phyloP scores from a whole-genome alignment of 257 asterid genomes.

The Linderniella brevidens region DNA sequence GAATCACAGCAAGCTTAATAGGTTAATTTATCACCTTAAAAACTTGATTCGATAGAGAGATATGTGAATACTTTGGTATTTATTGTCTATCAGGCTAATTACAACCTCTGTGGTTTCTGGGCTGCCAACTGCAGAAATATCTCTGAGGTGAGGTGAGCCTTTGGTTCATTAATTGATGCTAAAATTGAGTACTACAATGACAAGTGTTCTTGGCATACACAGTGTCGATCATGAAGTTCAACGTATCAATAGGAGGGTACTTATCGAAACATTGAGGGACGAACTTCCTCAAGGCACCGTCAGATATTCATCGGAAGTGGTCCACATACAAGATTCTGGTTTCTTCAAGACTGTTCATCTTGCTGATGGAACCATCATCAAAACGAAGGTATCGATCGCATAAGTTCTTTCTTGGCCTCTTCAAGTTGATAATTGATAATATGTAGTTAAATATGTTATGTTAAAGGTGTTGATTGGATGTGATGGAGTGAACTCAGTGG shows the following conservation, averaged over 20 bases:
- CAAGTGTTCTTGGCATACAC: constrained; percentile 4
- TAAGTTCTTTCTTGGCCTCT: no score
- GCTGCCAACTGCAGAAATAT: constrained; percentile 17
- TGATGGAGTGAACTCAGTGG: constrained; percentile 43
- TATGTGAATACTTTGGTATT: background rate
- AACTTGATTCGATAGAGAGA: background rate
- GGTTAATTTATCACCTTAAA: constrained; percentile 8
- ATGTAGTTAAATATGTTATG: background rate
- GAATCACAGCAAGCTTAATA: constrained; percentile 15
- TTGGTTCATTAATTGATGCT: background rate
- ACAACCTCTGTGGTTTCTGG: constrained; percentile 21
- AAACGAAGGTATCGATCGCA: constrained; percentile 31
- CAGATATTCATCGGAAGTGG: constrained; percentile 23
- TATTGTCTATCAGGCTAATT: constrained; percentile 17
- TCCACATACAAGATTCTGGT: constrained; percentile 19
- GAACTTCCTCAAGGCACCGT: constrained; percentile 27
- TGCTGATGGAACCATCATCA: constrained; percentile 21
- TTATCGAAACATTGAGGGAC: constrained; percentile 19
- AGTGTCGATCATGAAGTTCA: constrained; percentile 28
- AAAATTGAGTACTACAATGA: background rate
- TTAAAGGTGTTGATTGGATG: constrained; percentile 34
- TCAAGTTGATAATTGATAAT: no score
- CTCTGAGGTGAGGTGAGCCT: constrained; percentile 16
- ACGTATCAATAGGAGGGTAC: constrained; percentile 21
- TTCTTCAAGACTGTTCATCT: constrained; percentile 22